Base-by-base conservation (phyloP, 768 basidiomycete species). In the Collybia sp. region DNA sequence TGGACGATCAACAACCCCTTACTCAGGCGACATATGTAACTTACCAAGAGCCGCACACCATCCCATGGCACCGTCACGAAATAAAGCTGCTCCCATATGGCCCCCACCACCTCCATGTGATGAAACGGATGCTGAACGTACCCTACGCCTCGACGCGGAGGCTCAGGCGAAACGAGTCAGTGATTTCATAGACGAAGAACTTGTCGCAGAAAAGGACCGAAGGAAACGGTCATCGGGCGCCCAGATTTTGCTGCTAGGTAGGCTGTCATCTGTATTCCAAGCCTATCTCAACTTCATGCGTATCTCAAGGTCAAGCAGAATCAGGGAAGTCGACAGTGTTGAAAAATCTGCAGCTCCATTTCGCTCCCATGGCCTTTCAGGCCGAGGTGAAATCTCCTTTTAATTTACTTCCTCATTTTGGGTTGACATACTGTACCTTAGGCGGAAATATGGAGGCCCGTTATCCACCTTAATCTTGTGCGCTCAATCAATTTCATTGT, bases 391-490 rank as follows among this genome's bases (percentile, higher is more conserved):
- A 61, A 43, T 36, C 44, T 17, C 6, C 13, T 11, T 40, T 17
- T 30, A 38, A 13, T 40, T 12, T 30, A 35, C 44, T 39, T 3
- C 11, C 17, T 12, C 17, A 17, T n/a, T 8, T 18, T 12, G 33
- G 3, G 6, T 25, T 36, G 16, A 43, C 33, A 10, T 34, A 10
- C 11, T 40, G 8, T 5, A 33, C 13, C 16, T 18, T 41, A 76
- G 67, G 65, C 72, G 5, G 73, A 72, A 39, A 65, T 76, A 35
- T 85, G 83, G 83, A 71, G 80, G 34, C 76, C 81, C 2, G 76
- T 84, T 49, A 80, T 85, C 46, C 76, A 82, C 57, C 75, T 84
- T 56, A 84, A 85, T 59, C 77, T 85, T 51, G 73, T 83, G 51
- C 78, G 79, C 42, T 71, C 68, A 12, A 57, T 68, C 49, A 70